These are phyloP conservation scores for Penicillium subrubescens DNA, from an alignment of 495 filamentous ascomycete genomes.

Conservation along the genomic window DNA sequence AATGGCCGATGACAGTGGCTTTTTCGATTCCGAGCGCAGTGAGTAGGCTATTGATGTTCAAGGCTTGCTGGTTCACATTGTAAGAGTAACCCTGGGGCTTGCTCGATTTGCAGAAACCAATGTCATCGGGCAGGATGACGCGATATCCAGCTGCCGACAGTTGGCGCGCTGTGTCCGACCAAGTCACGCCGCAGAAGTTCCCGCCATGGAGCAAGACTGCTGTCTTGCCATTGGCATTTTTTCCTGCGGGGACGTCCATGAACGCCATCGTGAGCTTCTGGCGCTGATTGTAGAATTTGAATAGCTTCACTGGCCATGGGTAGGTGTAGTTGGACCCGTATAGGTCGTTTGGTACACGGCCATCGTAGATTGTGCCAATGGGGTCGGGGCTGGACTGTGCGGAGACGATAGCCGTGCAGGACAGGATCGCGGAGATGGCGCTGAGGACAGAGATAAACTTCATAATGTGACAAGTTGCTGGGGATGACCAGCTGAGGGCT, in stretches of 20 bases:
- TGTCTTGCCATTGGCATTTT: neutral
- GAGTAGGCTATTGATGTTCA: conserved; percentile 21
- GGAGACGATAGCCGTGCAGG: neutral
- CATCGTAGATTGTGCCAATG: conserved; percentile 17
- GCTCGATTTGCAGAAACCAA: conserved; percentile 25
- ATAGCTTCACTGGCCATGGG: conserved; percentile 22
- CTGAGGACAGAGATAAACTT: neutral
- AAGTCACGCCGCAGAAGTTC: conserved; percentile 23
- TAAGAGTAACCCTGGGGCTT: conserved; percentile 24
- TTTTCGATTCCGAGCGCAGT: conserved; percentile 14
- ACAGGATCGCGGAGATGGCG: neutral
- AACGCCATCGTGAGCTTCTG: conserved; percentile 20
- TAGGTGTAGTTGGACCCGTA: conserved; percentile 18
- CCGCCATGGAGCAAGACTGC: conserved; percentile 20
- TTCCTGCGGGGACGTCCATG: conserved; percentile 10
- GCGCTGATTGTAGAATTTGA: conserved; percentile 19
- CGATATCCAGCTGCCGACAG: conserved; percentile 18
- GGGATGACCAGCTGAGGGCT: neutral
- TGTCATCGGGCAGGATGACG: conserved; percentile 22
- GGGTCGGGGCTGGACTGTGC: conserved; percentile 16
- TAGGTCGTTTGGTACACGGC: conserved; percentile 12
- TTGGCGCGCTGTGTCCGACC: conserved; percentile 18
- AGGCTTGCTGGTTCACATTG: conserved; percentile 18
- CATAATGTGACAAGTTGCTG: neutral
- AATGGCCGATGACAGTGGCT: conserved; percentile 20